phyloP scores from a whole-genome alignment of 2,329 filamentous ascomycete species.

The Neophaeococcomyces aloes region DNA sequence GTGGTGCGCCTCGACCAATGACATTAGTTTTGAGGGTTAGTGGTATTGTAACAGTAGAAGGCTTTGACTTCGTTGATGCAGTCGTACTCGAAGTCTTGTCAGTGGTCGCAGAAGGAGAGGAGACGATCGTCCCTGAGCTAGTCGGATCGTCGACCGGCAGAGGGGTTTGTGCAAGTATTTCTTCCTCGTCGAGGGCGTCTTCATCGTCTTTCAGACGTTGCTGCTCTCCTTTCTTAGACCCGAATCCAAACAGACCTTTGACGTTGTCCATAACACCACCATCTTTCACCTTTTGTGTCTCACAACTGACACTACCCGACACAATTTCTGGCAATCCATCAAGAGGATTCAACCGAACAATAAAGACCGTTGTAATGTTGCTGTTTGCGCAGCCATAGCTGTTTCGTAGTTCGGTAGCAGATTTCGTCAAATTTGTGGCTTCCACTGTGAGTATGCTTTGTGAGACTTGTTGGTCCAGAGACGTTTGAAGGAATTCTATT shows the following conservation, averaged over 20 bases:
- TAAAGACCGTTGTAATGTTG: conserved; percentile 71
- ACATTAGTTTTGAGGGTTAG: conserved; percentile 41
- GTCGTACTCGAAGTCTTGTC: conserved; percentile 39
- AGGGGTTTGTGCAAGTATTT: conserved; percentile 19
- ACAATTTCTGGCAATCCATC: conserved; percentile 71
- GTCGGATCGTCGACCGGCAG: conserved; percentile 20
- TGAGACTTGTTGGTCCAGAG: conserved; percentile 47
- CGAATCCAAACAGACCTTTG: conserved; percentile 92
- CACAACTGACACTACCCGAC: conserved; percentile 72
- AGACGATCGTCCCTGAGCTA: conserved; percentile 24
- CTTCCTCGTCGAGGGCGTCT: conserved; percentile 36
- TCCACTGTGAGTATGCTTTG: conserved; percentile 50
- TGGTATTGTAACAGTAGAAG: conserved; percentile 42
- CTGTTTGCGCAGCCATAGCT: conserved; percentile 65
- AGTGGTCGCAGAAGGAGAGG: conserved; percentile 24
- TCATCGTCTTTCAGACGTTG: conserved; percentile 59
- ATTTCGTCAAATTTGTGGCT: conserved; percentile 77
- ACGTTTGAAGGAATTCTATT: conserved; percentile 67
- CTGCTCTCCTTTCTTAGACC: conserved; percentile 70
- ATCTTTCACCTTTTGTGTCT: conserved; percentile 63
- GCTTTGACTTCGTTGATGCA: conserved; percentile 33
- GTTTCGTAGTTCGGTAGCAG: conserved; percentile 65
- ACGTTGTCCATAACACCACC: conserved; percentile 83
- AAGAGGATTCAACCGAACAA: conserved; percentile 58
- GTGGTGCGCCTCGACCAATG: conserved; percentile 31